Base-by-base conservation (phyloP, 306 rosid genomes). In the Vigna angularis region DNA sequence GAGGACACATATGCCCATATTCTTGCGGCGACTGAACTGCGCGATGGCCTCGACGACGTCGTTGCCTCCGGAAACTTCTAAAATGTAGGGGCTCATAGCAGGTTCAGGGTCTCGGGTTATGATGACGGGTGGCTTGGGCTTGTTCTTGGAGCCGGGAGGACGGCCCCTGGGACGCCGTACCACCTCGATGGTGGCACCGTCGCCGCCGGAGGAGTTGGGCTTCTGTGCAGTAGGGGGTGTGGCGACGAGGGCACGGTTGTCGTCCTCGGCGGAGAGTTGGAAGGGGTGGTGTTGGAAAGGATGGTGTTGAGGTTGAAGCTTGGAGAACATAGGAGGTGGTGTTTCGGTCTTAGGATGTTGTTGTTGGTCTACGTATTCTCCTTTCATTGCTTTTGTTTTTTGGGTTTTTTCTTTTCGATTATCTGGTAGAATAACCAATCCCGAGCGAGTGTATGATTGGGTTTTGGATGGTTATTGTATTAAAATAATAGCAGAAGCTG, bases 91-190 rank as follows among this genome's bases (percentile, higher is more conserved):
- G 8, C 94, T 91, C 98, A 96, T 93, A 12, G 86, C 85, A 1
- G 96, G 91, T 56, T 95, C 99, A 0, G 96, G 59, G 28, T 89
- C 97, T 0, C 97, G 96, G 12, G 91, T 87, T 0, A 88, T 88
- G 18, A 93, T 75, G 4, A 93, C 85, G 0, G 96, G 88, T 0
- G 99, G 89, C 32, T 87, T 96, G 22, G 99, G 98, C 74, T 80
- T 89, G 86, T 95, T 95, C 34, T 93, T 95, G 59, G 99, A 93
- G 1, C 99, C 99, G 0, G 98, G 99, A 0, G 99, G 99, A 1
- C 99, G 98, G 1, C 99, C 99, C 1, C 97, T 55, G 1, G 99
- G 97, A 0, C 99, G 80, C 13, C 95, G 71, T 1, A 80, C 86
- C 0, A 96, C 96, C 30, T 96, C 99, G 5, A 96, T 90, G 49